Conservation (phyloP, 768 basidiomycete species). For the Leccinum ochraceum region DNA sequence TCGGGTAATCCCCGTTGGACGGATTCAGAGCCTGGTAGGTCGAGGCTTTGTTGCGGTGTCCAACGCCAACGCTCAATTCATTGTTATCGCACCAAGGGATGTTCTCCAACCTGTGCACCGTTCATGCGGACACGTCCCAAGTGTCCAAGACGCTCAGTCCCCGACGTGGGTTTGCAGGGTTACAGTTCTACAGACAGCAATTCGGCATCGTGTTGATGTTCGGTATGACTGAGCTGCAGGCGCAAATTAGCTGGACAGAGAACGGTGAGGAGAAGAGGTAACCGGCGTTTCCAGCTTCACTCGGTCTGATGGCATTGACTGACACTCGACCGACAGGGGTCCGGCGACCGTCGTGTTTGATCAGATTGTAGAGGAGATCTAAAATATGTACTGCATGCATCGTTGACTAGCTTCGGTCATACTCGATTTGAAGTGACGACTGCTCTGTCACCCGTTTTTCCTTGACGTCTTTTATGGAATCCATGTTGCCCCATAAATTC, state of each 20-base stretch:
- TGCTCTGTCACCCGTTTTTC: too few relatives aligned
- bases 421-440: neutral
- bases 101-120: conserved; percentile 26
- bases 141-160: conserved; percentile 33
- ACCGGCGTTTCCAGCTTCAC: neutral
- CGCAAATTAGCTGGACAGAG: conserved; percentile 47
- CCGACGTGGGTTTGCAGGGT: conserved; percentile 29
- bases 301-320: neutral
- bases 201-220: conserved; percentile 45
- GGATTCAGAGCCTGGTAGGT: conserved; percentile 31
- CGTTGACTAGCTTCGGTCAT: neutral
- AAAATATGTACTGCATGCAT: neutral
- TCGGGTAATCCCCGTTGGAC: conserved; percentile 29
- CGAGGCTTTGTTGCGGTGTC: neutral
- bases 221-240: conserved; percentile 48
- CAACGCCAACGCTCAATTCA: neutral
- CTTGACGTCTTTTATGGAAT: neutral
- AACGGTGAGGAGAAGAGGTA: conserved; percentile 29
- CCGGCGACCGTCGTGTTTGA: conserved; percentile 35
- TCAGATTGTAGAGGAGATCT: conserved; percentile 33
- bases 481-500: neutral
- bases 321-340: conserved; percentile 22
- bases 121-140: conserved; percentile 30
- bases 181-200: conserved; percentile 32
- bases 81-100: conserved; percentile 21